These are phyloP conservation scores for Ophiosphaerella narmari DNA, from an alignment of 2,329 filamentous ascomycete species.

Conservation along the genomic window DNA sequence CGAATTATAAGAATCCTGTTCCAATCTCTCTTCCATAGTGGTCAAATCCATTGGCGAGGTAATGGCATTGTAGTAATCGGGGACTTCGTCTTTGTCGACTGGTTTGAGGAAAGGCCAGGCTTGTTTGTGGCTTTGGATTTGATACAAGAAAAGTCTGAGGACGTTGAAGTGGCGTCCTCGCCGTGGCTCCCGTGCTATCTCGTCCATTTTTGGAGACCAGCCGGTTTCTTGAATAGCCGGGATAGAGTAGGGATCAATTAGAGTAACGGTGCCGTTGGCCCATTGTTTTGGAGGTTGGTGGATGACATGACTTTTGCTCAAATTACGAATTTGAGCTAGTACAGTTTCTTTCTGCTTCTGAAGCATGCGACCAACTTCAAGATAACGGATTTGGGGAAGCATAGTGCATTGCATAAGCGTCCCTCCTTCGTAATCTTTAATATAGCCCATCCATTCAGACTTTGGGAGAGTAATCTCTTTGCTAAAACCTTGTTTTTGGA, in stretches of 20 bases:
- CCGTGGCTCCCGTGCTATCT: conserved; percentile 87
- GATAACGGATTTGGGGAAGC: conserved; percentile 90
- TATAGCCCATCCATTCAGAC: conserved; percentile 97
- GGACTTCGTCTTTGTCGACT: conserved; percentile 91
- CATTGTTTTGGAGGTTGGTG: conserved; percentile 85
- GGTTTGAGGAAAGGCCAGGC: conserved; percentile 94
- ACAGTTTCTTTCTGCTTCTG: conserved; percentile 96
- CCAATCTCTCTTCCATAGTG: conserved; percentile 93
- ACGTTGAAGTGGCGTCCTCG: conserved; percentile 96
- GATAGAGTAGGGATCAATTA: conserved; percentile 83
- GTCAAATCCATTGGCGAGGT: conserved; percentile 93
- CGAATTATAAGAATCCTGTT: conserved; percentile 88
- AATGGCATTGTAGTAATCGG: conserved; percentile 97
- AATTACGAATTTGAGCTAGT: conserved; percentile 89
- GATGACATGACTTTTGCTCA: conserved; percentile 83
- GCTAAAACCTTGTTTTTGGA: conserved; percentile 98
- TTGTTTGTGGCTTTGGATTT: conserved; percentile 88
- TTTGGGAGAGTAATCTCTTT: conserved; percentile 94
- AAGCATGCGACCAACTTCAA: conserved; percentile 89
- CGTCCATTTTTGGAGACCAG: conserved; percentile 97
- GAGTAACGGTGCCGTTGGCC: conserved; percentile 64
- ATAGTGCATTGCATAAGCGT: conserved; percentile 99
- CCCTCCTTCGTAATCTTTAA: conserved; percentile 98
- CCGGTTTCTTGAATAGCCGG: conserved; percentile 84
- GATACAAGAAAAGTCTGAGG: conserved; percentile 86